Conservation (phyloP, 257 asterid genomes). For the Penstemon davidsonii region DNA sequence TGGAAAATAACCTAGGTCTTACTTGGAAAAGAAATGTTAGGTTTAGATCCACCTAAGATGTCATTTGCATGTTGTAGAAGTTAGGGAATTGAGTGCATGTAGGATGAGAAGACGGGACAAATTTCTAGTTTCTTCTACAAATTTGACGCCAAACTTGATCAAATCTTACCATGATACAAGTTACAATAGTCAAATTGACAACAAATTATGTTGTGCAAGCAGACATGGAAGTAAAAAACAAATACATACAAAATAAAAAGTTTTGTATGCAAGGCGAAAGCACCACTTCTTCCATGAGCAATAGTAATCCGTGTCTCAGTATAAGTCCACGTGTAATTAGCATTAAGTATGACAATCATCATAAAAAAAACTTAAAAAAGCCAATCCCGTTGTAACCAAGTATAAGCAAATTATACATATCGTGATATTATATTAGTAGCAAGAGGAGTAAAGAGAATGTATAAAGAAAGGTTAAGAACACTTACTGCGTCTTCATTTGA, state of each 20-base stretch:
- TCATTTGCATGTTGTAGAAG: too few species aligned
- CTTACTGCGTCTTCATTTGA: conserved; percentile 87
- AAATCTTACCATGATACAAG: neutral
- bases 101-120: too few species aligned
- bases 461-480: conserved; percentile 20
- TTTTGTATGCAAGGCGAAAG: too few species aligned
- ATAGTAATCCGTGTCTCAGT: neutral
- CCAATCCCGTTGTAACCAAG: neutral
- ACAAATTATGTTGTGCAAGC: neutral
- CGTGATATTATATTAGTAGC: neutral
- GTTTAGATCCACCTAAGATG: too few species aligned
- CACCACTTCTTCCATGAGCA: neutral
- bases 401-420: conserved; percentile 10
- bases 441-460: conserved; percentile 17
- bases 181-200: neutral
- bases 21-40: too few species aligned
- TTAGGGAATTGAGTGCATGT: too few species aligned
- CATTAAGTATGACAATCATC: neutral
- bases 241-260: neutral
- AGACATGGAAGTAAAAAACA: neutral
- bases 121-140: too few species aligned
- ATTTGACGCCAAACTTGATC: neutral
- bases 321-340: conserved; percentile 1
- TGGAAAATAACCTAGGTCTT: too few species aligned
- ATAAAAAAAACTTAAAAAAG: neutral